Evolutionary conservation across 1,284 basidiomycete species (phyloP).

Genomic region (Stygiomarasmius scandens): DNA sequence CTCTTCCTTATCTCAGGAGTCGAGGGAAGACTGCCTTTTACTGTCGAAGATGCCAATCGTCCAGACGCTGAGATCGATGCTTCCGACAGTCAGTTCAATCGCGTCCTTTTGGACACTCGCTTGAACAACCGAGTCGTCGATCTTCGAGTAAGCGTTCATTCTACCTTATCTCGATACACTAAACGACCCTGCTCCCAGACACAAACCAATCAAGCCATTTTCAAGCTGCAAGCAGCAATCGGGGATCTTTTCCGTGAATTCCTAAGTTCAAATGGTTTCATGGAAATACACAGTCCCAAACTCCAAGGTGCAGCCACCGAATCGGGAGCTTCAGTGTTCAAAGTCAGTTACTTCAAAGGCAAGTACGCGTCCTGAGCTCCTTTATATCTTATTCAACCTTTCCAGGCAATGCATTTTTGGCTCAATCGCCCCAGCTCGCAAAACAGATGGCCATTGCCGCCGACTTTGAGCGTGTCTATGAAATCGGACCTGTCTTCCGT

Average conservation of each 20-base stretch:
- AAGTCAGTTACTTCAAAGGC: conserved; percentile 98
- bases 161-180: conserved; percentile 4
- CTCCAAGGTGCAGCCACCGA: conserved; percentile 97
- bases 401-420: conserved; percentile 86
- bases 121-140: conserved; percentile 96
- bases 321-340: conserved; percentile 96
- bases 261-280: conserved; percentile 78
- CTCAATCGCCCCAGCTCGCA: conserved; percentile 95
- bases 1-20: conserved; percentile 82
- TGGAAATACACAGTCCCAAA: conserved; percentile 98
- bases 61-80: conserved; percentile 78
- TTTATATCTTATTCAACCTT: conserved; percentile 4
- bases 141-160: conserved; percentile 68
- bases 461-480: conserved; percentile 97
- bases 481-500: conserved; percentile 95
- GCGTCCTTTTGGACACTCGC: conserved; percentile 88
- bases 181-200: conserved; percentile 55
- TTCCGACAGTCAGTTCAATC: conserved; percentile 68
- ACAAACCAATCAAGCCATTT: conserved; percentile 95
- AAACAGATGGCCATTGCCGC: conserved; percentile 99
- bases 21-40: conserved; percentile 84
- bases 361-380: neutral
- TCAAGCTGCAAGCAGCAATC: conserved; percentile 89
- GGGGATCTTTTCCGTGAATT: conserved; percentile 89
- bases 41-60: conserved; percentile 90